Percentiles rank a stretch among this genome's conserved stretches.
These are phyloP conservation scores for Kazachstania bromeliacearum DNA, from an alignment of 805 yeast genomes.

Conservation along the genomic window DNA sequence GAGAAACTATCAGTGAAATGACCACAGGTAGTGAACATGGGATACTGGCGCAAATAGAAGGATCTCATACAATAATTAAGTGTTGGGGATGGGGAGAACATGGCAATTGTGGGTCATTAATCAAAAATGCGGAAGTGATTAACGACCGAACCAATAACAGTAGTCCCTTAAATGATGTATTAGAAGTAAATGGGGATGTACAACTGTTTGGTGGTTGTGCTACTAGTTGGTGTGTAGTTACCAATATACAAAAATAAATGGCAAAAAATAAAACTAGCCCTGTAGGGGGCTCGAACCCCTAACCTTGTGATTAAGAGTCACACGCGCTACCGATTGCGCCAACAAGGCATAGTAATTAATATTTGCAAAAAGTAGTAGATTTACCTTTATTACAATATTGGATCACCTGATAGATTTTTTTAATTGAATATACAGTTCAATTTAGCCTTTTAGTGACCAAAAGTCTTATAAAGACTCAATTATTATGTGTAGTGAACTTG, in stretches of 20 bases:
- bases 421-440: no score
- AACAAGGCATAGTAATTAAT: slow-evolving; percentile 11
- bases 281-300: slow-evolving; percentile 17
- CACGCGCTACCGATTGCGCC: slow-evolving; percentile 18
- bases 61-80: background rate
- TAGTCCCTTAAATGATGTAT: slow-evolving; percentile 15
- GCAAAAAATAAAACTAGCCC: slow-evolving; percentile 21
- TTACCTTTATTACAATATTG: no score
- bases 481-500: no score
- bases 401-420: no score
- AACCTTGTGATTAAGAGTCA: slow-evolving; percentile 15
- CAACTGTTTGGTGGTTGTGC: slow-evolving; percentile 54
- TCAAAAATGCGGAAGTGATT: slow-evolving; percentile 1
- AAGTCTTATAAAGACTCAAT: no score
- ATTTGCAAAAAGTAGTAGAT: no score
- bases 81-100: slow-evolving; percentile 99
- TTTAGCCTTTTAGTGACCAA: no score
- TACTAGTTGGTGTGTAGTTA: slow-evolving; percentile 49
- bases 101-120: slow-evolving; percentile 70
- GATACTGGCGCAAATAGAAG: slow-evolving; percentile 28
- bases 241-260: background rate
- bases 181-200: slow-evolving; percentile 3
- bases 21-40: slow-evolving; percentile 87
- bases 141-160: slow-evolving; percentile 21
- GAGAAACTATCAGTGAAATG: slow-evolving; percentile 10